A percentile compares a stretch with the other conserved stretches of the same genome.
Evolutionary conservation across 2,329 filamentous ascomycete genomes (phyloP).

Genomic region (Diaporthe eres): DNA sequence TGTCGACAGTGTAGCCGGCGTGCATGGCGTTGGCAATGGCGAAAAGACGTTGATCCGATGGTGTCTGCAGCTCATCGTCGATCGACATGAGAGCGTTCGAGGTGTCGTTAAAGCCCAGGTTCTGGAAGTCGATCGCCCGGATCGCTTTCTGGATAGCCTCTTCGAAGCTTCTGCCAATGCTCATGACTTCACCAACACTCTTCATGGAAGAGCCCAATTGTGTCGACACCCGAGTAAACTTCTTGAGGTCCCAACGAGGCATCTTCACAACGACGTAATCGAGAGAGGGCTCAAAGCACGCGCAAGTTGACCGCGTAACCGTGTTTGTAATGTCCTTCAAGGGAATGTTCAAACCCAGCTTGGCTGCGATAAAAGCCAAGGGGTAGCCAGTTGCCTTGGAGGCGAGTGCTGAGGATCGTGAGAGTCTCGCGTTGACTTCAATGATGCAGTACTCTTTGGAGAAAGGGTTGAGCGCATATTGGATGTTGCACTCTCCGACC

Average conservation of each 20-base stretch:
- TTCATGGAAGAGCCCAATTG: conserved; percentile 99
- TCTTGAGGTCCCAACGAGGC: conserved; percentile 98
- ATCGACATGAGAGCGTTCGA: conserved; percentile 89
- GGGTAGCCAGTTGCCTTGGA: conserved; percentile 99
- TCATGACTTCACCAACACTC: conserved; percentile 99
- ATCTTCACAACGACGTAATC: conserved; percentile 99
- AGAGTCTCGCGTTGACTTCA: conserved; percentile 98
- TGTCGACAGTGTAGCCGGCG: conserved; percentile 91
- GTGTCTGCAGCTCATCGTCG: conserved; percentile 95
- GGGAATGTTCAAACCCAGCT: conserved; percentile 94
- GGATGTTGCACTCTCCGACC: conserved; percentile 98
- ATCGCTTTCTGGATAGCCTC: conserved; percentile 99
- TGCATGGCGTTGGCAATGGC: conserved; percentile 99
- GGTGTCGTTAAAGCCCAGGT: conserved; percentile 94
- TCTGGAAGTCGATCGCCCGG: conserved; percentile 93
- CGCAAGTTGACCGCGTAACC: conserved; percentile 94
- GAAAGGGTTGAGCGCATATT: conserved; percentile 96
- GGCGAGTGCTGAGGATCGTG: conserved; percentile 94
- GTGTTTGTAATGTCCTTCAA: conserved; percentile 97
- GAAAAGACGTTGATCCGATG: conserved; percentile 96
- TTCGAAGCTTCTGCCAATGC: conserved; percentile 95
- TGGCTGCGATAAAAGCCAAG: conserved; percentile 95
- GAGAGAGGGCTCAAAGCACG: conserved; percentile 97
- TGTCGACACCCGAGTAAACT: conserved; percentile 96
- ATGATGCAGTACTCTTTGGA: conserved; percentile 98